Percentiles rank a stretch among this genome's conserved stretches.
Evolutionary conservation across 805 yeast genomes (phyloP).

Genomic region (Starmerella sp.): DNA sequence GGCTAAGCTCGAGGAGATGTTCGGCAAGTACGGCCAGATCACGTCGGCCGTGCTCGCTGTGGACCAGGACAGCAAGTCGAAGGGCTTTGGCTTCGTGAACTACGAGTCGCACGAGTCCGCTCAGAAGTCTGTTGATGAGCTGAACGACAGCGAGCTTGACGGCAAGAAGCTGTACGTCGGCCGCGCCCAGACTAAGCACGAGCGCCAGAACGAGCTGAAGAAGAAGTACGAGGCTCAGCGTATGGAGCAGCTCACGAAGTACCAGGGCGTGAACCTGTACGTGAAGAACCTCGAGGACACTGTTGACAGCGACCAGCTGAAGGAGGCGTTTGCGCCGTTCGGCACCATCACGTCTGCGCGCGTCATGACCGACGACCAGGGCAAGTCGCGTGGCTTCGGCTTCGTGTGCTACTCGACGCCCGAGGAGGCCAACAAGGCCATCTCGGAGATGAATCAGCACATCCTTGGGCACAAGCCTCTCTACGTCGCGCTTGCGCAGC

Average conservation of each 20-base stretch:
- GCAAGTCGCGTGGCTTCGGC: constrained; percentile 96
- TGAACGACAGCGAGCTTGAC: constrained; percentile 69
- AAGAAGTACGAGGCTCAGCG: constrained; percentile 87
- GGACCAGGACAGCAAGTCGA: constrained; percentile 78
- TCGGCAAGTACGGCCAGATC: constrained; percentile 62
- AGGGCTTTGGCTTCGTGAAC: constrained; percentile 94
- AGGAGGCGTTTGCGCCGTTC: constrained; percentile 83
- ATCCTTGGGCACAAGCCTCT: constrained; percentile 91
- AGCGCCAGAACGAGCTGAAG: constrained; percentile 91
- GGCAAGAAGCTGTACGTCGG: constrained; percentile 89
- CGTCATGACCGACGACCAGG: constrained; percentile 89
- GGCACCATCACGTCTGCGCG: constrained; percentile 93
- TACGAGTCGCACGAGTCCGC: constrained; percentile 81
- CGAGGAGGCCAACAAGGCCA: constrained; percentile 98
- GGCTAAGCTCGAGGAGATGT: constrained; percentile 47
- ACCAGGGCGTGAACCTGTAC: constrained; percentile 95
- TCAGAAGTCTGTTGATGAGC: constrained; percentile 77
- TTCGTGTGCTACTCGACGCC: constrained; percentile 96
- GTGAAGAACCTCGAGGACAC: constrained; percentile 92
- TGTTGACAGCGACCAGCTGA: constrained; percentile 80
- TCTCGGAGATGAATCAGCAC: constrained; percentile 95
- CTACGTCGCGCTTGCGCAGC: constrained; percentile 97
- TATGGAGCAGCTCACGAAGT: constrained; percentile 81
- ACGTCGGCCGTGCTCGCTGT: constrained; percentile 73
- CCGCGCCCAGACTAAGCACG: constrained; percentile 98